Conservation (phyloP, 371 early-diverging fungal species). For the Umbelopsis sp. region DNA sequence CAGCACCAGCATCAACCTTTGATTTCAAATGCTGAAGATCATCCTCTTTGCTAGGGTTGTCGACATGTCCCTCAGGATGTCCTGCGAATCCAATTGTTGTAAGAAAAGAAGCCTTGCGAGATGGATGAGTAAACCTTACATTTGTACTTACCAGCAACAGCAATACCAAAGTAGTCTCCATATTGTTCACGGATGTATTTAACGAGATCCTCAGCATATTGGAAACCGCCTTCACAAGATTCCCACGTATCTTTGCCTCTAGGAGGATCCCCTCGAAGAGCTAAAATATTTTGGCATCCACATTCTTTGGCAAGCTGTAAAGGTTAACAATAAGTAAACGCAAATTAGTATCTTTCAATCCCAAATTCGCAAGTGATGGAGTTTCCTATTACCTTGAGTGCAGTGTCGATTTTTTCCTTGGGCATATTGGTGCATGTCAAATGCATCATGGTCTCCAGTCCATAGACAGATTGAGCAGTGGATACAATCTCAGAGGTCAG, state of each 20-base stretch:
- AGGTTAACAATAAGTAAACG: conserved; percentile 26
- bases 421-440: conserved; percentile 94
- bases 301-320: conserved; percentile 67
- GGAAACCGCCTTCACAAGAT: conserved; percentile 75
- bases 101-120: not conserved
- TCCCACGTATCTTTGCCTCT: conserved; percentile 75
- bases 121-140: not conserved
- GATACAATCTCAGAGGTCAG: conserved; percentile 80
- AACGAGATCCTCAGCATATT: conserved; percentile 83
- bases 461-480: conserved; percentile 86
- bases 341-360: not conserved
- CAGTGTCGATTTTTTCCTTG: conserved; percentile 75
- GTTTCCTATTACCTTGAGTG: conserved; percentile 52
- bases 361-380: not conserved
- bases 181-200: conserved; percentile 80
- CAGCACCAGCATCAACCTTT: conserved; percentile 88
- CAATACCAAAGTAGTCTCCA: conserved; percentile 90
- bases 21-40: conserved; percentile 77
- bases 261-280: conserved; percentile 91
- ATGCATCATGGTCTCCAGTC: conserved; percentile 92
- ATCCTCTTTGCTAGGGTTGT: conserved; percentile 58
- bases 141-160: conserved; percentile 71
- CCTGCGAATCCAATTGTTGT: not conserved
- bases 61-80: conserved; percentile 85
- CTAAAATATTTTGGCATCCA: conserved; percentile 90